Percentiles rank a stretch among this genome's conserved stretches.
These are phyloP conservation scores for Pythium pyrilobum DNA, from an alignment of 352 stramenopile species.

Conservation along the genomic window DNA sequence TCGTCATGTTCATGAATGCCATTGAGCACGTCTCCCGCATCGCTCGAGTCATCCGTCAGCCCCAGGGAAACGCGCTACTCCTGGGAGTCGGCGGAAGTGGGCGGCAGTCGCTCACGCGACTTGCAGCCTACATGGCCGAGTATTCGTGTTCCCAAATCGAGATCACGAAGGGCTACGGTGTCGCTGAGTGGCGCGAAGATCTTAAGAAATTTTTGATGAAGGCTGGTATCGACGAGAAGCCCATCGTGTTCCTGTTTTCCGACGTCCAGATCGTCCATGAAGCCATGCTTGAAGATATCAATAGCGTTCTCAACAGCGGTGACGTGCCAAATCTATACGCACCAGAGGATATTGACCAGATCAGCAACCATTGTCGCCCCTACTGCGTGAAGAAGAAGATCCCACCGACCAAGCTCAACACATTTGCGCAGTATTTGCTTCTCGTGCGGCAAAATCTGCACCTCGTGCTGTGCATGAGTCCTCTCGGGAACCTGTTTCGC, in stretches of 20 bases:
- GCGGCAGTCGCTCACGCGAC: slow-evolving; percentile 85
- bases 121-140: slow-evolving; percentile 92
- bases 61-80: slow-evolving; percentile 87
- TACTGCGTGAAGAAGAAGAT: slow-evolving; percentile 91
- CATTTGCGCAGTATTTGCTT: slow-evolving; percentile 92
- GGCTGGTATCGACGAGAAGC: slow-evolving; percentile 91
- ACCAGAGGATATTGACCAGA: slow-evolving; percentile 90
- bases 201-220: slow-evolving; percentile 91
- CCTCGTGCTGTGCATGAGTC: slow-evolving; percentile 91
- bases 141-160: slow-evolving; percentile 93
- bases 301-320: slow-evolving; percentile 93
- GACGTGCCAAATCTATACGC: slow-evolving; percentile 94
- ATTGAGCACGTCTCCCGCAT: slow-evolving; percentile 87
- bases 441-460: slow-evolving; percentile 91
- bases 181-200: slow-evolving; percentile 92
- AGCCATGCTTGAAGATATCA: slow-evolving; percentile 95
- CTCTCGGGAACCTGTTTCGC: slow-evolving; percentile 86
- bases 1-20: slow-evolving; percentile 88
- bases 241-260: slow-evolving; percentile 92
- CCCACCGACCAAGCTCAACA: slow-evolving; percentile 91
- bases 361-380: slow-evolving; percentile 86
- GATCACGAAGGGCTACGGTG: slow-evolving; percentile 93
- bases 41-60: slow-evolving; percentile 74
- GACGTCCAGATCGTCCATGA: slow-evolving; percentile 95
- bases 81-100: slow-evolving; percentile 93